phyloP scores from a whole-genome alignment of 495 filamentous ascomycete genomes.

The Penicillium paxilli region DNA sequence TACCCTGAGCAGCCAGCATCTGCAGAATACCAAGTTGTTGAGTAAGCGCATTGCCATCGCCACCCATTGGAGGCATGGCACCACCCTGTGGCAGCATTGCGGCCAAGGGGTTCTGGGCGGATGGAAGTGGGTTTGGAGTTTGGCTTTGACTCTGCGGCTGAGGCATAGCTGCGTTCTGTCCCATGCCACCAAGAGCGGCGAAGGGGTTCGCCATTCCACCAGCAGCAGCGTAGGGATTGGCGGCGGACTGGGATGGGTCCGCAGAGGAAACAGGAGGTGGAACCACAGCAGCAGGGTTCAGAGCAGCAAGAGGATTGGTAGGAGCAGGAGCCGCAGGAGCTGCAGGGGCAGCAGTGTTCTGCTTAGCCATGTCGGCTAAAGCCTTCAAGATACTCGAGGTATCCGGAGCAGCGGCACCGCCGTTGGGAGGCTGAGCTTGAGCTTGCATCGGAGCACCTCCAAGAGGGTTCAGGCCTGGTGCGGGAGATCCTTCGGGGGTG shows the following conservation, averaged over 20 bases:
- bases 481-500: constrained; percentile 78
- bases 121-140: constrained; percentile 40
- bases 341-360: constrained; percentile 66
- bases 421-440: constrained; percentile 38
- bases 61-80: constrained; percentile 32
- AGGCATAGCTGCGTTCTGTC: constrained; percentile 42
- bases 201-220: constrained; percentile 51
- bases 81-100: constrained; percentile 47
- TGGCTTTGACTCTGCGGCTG: constrained; percentile 49
- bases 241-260: constrained; percentile 48
- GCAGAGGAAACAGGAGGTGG: constrained; percentile 45
- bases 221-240: constrained; percentile 59
- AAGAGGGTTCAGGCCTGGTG: constrained; percentile 50
- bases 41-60: constrained; percentile 41
- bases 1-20: constrained; percentile 56
- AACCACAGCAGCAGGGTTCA: constrained; percentile 49
- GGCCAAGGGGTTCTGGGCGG: constrained; percentile 47
- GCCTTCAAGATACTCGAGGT: constrained; percentile 77
- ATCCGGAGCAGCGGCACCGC: constrained; percentile 44
- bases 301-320: constrained; percentile 55
- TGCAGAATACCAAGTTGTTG: constrained; percentile 67
- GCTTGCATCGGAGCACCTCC: constrained; percentile 13
- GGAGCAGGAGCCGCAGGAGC: constrained; percentile 49
- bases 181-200: constrained; percentile 40
- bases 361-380: constrained; percentile 81